Percentiles rank a stretch among this genome's conserved stretches.
These are phyloP conservation scores for Neofusicoccum cordaticola DNA, from an alignment of 2,329 filamentous ascomycete species.

Conservation along the genomic window DNA sequence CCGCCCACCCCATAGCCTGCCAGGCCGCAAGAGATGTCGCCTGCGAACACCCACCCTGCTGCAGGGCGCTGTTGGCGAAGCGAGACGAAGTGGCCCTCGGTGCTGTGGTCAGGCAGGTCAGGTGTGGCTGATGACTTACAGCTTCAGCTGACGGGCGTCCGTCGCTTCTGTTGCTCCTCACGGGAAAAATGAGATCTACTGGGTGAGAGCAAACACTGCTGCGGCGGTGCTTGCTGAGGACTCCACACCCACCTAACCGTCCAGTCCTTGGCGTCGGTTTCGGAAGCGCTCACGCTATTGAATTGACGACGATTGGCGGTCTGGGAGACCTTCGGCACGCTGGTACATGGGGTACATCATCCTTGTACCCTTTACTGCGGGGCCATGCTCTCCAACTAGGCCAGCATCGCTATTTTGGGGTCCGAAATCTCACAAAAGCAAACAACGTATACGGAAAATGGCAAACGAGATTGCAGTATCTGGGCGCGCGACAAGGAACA, in stretches of 20 bases:
- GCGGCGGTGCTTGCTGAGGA: background rate
- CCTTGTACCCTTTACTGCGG: slow-evolving; percentile 2
- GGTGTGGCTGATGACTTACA: background rate
- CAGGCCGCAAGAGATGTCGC: background rate
- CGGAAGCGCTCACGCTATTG: background rate
- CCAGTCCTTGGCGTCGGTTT: background rate
- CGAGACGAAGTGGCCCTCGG: background rate
- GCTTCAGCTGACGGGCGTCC: slow-evolving; percentile 5
- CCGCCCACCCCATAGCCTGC: background rate
- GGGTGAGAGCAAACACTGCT: background rate
- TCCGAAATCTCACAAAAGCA: background rate
- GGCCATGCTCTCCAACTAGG: background rate
- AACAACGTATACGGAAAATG: background rate
- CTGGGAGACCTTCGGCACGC: background rate
- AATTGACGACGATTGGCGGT: background rate
- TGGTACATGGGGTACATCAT: background rate
- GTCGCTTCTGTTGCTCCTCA: background rate
- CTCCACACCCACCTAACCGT: background rate
- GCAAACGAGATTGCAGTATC: background rate
- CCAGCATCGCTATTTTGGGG: background rate
- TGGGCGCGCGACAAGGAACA: background rate
- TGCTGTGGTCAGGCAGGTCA: background rate
- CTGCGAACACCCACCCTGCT: background rate
- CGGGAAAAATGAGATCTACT: background rate
- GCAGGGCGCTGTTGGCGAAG: background rate